phyloP scores from a whole-genome alignment of 805 yeast genomes.

The Candida awuae region DNA sequence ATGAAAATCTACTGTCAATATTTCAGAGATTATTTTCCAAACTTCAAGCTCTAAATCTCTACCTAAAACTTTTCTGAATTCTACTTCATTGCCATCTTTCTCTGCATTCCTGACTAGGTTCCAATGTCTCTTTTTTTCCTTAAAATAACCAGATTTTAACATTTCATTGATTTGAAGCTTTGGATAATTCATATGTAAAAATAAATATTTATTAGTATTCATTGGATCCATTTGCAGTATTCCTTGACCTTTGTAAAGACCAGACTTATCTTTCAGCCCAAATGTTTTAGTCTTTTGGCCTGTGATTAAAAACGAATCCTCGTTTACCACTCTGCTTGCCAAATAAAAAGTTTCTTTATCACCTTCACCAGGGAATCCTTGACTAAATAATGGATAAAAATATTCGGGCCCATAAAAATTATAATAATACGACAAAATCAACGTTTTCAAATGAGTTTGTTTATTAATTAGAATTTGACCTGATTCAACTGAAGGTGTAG shows the following conservation, averaged over 20 bases:
- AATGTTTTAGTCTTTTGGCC: slow-evolving; percentile 26
- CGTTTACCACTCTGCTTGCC: slow-evolving; percentile 45
- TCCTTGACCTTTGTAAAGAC: slow-evolving; percentile 25
- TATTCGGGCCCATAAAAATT: slow-evolving; percentile 58
- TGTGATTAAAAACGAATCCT: slow-evolving; percentile 22
- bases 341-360: slow-evolving; percentile 72
- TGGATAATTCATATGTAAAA: slow-evolving; percentile 28
- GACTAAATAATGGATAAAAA: slow-evolving; percentile 62
- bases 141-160: slow-evolving; percentile 16
- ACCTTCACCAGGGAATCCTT: slow-evolving; percentile 72
- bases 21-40: slow-evolving; percentile 21
- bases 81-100: slow-evolving; percentile 14
- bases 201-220: slow-evolving; percentile 18
- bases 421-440: slow-evolving; percentile 55
- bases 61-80: slow-evolving; percentile 13
- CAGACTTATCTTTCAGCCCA: slow-evolving; percentile 22
- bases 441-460: slow-evolving; percentile 47
- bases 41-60: slow-evolving; percentile 23
- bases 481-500: slow-evolving; percentile 60
- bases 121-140: slow-evolving; percentile 21
- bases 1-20: slow-evolving; percentile 20
- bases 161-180: slow-evolving; percentile 20
- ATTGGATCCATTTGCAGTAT: slow-evolving; percentile 26
- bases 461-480: slow-evolving; percentile 63
- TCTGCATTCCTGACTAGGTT: slow-evolving; percentile 24